Conservation (phyloP, 129 eudicot species). For the Pulicaria dysenterica region DNA sequence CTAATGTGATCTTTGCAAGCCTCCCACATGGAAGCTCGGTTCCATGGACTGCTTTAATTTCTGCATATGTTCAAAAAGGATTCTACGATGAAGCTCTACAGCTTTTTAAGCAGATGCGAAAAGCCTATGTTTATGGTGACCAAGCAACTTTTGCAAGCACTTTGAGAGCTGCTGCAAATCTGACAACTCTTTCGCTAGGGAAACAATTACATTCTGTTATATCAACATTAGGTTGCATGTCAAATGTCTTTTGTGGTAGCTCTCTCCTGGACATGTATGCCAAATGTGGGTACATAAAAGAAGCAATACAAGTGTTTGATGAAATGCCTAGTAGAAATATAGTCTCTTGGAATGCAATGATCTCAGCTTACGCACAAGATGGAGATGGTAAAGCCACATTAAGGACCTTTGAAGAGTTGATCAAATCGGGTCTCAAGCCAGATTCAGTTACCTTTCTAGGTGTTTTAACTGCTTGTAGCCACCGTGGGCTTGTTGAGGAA, state of each 20-base stretch:
- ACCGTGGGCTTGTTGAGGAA: slow-evolving; percentile 71
- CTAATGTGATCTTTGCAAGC: slow-evolving; percentile 47
- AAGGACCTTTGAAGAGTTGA: slow-evolving; percentile 56
- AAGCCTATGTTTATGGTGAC: slow-evolving; percentile 50
- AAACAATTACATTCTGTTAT: slow-evolving; percentile 70
- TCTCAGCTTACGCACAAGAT: slow-evolving; percentile 77
- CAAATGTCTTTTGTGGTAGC: slow-evolving; percentile 73
- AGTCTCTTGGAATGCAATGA: slow-evolving; percentile 80
- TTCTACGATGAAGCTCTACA: slow-evolving; percentile 63
- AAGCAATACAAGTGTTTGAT: slow-evolving; percentile 53
- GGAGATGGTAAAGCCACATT: slow-evolving; percentile 81
- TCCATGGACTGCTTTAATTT: slow-evolving; percentile 87
- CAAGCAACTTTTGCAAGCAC: slow-evolving; percentile 83
- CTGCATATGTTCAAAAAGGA: slow-evolving; percentile 67
- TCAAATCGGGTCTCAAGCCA: slow-evolving; percentile 57
- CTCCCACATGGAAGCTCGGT: slow-evolving; percentile 51
- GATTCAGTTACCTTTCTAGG: slow-evolving; percentile 69
- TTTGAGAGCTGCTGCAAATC: slow-evolving; percentile 63
- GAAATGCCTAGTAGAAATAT: slow-evolving; percentile 76
- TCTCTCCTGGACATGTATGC: slow-evolving; percentile 85
- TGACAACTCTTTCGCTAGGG: slow-evolving; percentile 70
- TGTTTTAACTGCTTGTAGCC: slow-evolving; percentile 76
- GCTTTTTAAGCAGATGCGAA: slow-evolving; percentile 64
- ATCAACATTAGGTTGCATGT: slow-evolving; percentile 56
- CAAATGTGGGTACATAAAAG: slow-evolving; percentile 72